Evolutionary conservation across 208 protist genomes (phyloP), one percentile per base, ranked within the genome.

Genomic region (Acanthamoeba quina): DNA sequence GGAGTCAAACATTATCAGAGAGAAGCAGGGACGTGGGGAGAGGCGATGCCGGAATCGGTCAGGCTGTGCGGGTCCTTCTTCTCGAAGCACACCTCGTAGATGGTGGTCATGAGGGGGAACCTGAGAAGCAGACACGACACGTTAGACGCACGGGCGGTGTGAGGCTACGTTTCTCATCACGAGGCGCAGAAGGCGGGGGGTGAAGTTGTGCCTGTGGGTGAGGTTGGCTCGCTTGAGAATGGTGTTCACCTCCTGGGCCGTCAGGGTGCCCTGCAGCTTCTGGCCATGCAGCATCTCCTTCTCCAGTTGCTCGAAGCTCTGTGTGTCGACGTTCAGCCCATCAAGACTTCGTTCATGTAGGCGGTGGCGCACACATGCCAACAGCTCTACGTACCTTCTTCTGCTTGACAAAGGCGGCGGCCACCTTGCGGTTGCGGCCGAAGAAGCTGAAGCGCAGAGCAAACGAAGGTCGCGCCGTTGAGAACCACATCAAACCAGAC

Each of bases 251-350:
- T 98, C 97, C 66, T 94, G 90, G 29, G 95, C 90, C 21, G 97
- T 97, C n/a, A 95, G 60, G 31, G 94, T 95, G 54, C 97, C 97
- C 82, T 97, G 96, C 47, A 98, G 88, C 94, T 98, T 98, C 88
- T 97, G 96, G 0, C 96, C 96, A 5, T 95, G 94, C 1, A 98
- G 94, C 41, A 98, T n/a, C 80, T 97, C 94, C 44, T 60, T 91
- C 95, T 97, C 96, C 44, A 97, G 82, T 37, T 94, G 19, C 3
- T 96, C 94, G 31, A 88, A 66, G 41, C 29, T 52, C 80, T 88
- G 37, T 60, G 9, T 6, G 34, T 1, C 4, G 0, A 26, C 4
- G 74, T 21, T 6, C 21, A 52, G 7, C 29, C 11, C 34, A n/a
- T n/a, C n/a, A n/a, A n/a, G n/a, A n/a, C 37, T 37, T 37, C 37